These are phyloP conservation scores for Pleurozium schreberi DNA, from an alignment of 225 moss, liverwort and hornwort genomes.

Conservation along the genomic window DNA sequence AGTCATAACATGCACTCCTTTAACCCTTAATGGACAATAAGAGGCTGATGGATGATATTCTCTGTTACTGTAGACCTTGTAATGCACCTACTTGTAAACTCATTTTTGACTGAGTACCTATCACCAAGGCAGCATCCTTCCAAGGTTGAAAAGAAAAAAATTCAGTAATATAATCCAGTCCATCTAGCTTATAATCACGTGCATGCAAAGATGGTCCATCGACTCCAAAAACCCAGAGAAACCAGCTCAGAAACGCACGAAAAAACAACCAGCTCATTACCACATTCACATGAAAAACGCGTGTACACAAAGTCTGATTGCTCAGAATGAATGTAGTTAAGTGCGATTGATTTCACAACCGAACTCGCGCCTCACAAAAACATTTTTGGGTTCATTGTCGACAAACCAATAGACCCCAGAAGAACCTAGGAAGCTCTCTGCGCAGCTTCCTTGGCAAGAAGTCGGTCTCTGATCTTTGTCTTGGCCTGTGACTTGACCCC, in stretches of 20 bases:
- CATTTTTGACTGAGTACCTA: not conserved
- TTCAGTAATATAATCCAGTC: not conserved
- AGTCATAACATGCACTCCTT: not conserved
- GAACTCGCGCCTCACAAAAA: not conserved
- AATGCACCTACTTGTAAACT: not conserved
- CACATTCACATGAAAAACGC: not conserved
- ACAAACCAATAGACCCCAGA: not conserved
- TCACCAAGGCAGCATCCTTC: not conserved
- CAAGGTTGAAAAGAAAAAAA: not conserved
- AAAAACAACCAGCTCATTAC: not conserved
- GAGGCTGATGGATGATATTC: not conserved
- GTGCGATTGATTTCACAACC: not conserved
- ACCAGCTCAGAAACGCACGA: not conserved
- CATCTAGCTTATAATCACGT: not conserved
- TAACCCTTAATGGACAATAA: not conserved
- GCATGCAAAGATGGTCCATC: not conserved
- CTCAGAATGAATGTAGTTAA: not conserved
- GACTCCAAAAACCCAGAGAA: not conserved
- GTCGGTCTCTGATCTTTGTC: slow-evolving; percentile 63
- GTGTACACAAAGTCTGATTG: not conserved
- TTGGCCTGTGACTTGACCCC: slow-evolving; percentile 96
- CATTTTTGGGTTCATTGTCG: not conserved
- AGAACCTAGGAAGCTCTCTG: slow-evolving; percentile 50
- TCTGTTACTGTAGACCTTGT: not conserved
- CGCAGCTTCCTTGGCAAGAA: slow-evolving; percentile 87